Evolutionary conservation across 345 rosid species (phyloP).

Genomic region (Dimocarpus longan): DNA sequence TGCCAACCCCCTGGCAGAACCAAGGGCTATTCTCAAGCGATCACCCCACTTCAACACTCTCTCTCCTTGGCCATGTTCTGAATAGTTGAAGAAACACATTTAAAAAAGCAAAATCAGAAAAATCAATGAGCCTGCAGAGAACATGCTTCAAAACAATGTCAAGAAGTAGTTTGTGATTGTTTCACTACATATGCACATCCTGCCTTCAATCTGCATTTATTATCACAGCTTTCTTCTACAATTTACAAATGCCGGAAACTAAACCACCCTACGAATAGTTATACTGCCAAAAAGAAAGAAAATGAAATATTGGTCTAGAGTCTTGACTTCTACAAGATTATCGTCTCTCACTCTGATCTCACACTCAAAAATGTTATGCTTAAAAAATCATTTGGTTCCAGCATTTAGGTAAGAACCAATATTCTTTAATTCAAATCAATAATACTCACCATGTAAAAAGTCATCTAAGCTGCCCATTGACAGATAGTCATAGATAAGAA

Average conservation of each 20-base stretch:
- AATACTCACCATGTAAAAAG: constrained; percentile 71
- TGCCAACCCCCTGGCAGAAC: constrained; percentile 88
- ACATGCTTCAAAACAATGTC: background rate
- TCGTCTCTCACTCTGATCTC: too few relatives aligned
- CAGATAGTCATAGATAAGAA: constrained; percentile 89
- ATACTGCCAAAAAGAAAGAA: background rate
- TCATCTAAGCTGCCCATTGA: constrained; percentile 93
- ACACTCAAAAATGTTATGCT: too few relatives aligned
- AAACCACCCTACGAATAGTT: background rate
- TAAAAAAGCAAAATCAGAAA: background rate
- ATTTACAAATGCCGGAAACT: too few relatives aligned
- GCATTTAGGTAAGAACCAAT: background rate
- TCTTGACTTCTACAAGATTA: background rate
- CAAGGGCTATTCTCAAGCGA: constrained; percentile 71
- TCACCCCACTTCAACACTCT: constrained; percentile 67
- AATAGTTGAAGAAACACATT: background rate
- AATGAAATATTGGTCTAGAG: background rate
- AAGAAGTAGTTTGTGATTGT: background rate
- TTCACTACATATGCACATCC: background rate
- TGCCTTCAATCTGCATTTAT: too few relatives aligned
- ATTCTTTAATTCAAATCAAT: background rate
- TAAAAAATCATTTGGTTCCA: too few relatives aligned
- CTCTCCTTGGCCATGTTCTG: constrained; percentile 41
- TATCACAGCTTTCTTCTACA: too few relatives aligned
- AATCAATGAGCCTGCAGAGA: background rate